Evolutionary conservation across 306 rosid genomes (phyloP).

Genomic region (Oemleria cerasiformis): DNA sequence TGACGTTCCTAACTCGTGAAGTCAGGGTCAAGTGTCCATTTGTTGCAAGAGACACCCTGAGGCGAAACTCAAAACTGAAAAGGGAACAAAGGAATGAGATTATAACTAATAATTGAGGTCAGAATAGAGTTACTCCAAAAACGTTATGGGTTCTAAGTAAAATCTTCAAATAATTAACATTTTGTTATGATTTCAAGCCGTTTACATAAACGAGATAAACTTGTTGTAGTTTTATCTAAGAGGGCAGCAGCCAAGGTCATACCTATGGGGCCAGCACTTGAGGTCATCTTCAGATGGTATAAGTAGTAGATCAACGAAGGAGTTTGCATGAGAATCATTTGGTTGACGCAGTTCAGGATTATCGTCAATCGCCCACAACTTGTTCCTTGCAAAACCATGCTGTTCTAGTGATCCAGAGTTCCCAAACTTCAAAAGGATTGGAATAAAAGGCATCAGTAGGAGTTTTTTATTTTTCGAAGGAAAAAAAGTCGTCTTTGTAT

Average conservation of each 20-base stretch:
- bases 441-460: slow-evolving; percentile 17
- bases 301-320: slow-evolving; percentile 68
- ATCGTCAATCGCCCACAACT: slow-evolving; percentile 76
- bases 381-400: slow-evolving; percentile 91
- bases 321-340: slow-evolving; percentile 48
- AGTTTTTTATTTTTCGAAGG: not conserved
- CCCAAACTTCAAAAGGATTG: slow-evolving; percentile 63
- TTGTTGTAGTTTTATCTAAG: not conserved
- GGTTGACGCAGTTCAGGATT: slow-evolving; percentile 59
- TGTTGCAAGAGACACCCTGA: slow-evolving; percentile 62
- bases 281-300: slow-evolving; percentile 80
- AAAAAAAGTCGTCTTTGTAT: slow-evolving; percentile 7
- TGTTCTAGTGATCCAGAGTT: slow-evolving; percentile 75
- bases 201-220: not conserved
- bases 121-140: too few relatives aligned
- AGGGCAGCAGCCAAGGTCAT: slow-evolving; percentile 1
- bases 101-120: not conserved
- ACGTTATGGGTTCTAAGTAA: not conserved
- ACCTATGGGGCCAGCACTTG: slow-evolving; percentile 79
- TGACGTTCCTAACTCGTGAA: slow-evolving; percentile 73
- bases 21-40: slow-evolving; percentile 64
- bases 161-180: not conserved
- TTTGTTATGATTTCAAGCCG: not conserved
- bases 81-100: slow-evolving; percentile 8
- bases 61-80: slow-evolving; percentile 82